Evolutionary conservation across 2,329 filamentous ascomycete genomes (phyloP), one percentile per base, ranked within the genome.

Genomic region (Hirsutella rhossiliensis): DNA sequence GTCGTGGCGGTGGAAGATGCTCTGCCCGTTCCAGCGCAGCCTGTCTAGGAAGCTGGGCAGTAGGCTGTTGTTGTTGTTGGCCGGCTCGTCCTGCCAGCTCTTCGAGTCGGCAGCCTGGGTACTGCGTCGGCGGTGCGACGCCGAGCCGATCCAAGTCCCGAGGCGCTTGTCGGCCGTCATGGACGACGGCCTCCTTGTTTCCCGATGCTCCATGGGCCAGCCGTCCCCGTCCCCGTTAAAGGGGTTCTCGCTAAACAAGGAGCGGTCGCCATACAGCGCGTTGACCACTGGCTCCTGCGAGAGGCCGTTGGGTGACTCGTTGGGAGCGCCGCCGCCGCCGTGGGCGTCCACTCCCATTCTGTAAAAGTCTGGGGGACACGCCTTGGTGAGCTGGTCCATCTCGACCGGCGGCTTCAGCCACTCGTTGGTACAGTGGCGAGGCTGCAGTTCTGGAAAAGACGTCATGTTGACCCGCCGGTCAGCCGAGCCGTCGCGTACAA

Each of bases 391-490:
- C 3, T 53, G 48, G 13, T 54, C 49, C 2, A 54, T 40, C 1
- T 49, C 47, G 1, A 43, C 42, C 2, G 52, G 51, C 3, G 59
- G 53, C 7, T 47, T 56, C n/a, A 55, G 38, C 58, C 58, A 61
- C 5, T 64, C 62, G 11, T 50, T 46, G 0, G 61, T 65, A 36
- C 54, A 58, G 9, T 59, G 55, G 5, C 61, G 56, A 11, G 56
- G 52, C 11, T 47, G 49, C 9, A 65, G 51, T 20, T 54, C 51
- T 12, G 61, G 61, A 41, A 65, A 66, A 11, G 58, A 64, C 2
- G 55, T 60, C 6, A 64, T 60, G n/a, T 52, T 52, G 17, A 54
- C 52, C 7, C 50, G 48, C 29, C 50, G 45, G 23, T 48, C 53
- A n/a, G 6, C 34, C 2, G 23, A 7, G 23, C 23, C 3, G 23